Percentiles rank a stretch among this genome's conserved stretches.
Evolutionary conservation across 441 rosid genomes (phyloP).

Genomic region (Croton laevigatus): DNA sequence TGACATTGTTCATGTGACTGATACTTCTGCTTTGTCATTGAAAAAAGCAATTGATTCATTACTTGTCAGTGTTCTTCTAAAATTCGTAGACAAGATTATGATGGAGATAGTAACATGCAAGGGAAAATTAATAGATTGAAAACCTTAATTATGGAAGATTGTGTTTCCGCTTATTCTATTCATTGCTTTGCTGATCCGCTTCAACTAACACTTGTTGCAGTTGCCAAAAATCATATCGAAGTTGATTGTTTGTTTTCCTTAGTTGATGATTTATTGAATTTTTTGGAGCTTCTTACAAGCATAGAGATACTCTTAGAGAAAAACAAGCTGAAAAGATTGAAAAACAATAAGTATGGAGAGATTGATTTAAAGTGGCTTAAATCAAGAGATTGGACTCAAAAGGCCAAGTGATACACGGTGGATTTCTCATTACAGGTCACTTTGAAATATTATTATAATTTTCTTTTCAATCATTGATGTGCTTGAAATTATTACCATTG

Average conservation of each 20-base stretch:
- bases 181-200: not conserved
- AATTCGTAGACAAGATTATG: not conserved
- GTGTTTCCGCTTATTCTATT: not conserved
- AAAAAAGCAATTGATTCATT: no score
- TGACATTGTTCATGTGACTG: no score
- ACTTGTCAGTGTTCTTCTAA: not conserved
- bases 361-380: not conserved
- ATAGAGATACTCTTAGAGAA: not conserved
- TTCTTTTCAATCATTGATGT: not conserved
- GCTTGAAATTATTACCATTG: not conserved
- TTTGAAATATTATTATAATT: not conserved
- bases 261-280: not conserved
- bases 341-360: not conserved
- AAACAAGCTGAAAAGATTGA: not conserved
- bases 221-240: not conserved
- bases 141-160: not conserved
- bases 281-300: not conserved
- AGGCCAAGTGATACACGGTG: not conserved
- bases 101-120: not conserved
- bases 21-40: no score
- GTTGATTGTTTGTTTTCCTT: not conserved
- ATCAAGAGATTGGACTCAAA: not conserved
- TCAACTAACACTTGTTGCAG: not conserved
- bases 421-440: not conserved
- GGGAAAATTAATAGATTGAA: not conserved